Evolutionary conservation across 2,329 filamentous ascomycete genomes (phyloP), one percentile per base, ranked within the genome.

Genomic region (Colletotrichum orbiculare): DNA sequence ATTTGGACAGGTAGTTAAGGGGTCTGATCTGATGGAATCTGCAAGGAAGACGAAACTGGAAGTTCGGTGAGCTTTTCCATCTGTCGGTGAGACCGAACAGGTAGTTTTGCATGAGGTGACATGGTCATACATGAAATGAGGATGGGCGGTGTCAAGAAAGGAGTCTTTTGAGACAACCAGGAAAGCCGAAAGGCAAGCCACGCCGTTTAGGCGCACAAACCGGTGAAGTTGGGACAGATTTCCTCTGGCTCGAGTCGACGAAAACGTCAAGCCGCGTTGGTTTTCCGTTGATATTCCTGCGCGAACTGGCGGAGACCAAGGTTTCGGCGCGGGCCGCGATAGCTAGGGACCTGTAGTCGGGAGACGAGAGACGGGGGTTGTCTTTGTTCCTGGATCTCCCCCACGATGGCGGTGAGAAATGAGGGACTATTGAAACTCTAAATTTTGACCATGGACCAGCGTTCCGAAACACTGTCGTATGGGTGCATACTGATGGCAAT

Each of bases 291-390:
- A 17, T n/a, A n/a, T 39, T 38, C 15, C 15, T 34, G 46, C 17
- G 10, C 11, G 11, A 13, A 35, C 25, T 8, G 15, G 35, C 54
- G 13, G 45, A 50, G 13, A 49, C 12, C 37, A 58, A 43, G 25
- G 46, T 58, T 58, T 58, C 55, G 55, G 55, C 55, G 55, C 55
- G 55, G 55, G 34, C 55, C 55, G 55, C 55, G 38, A 41, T 13
- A 13, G 38, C 9, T 9, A 13, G 38, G 38, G 38, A 17, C 15
- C 15, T 17, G 15, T 17, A 17, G 15, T 17, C 15, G 38, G 38
- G 38, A 13, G 38, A 4, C 12, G 9, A 6, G 43, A 17, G 42
- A 45, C 17, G 8, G 43, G 25, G 13, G 43, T 46, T 25, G n/a
- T 17, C 38, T 41, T 41, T 41, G 38, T 41, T 41, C 38, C 38